Evolutionary conservation across 108 stramenopile species (phyloP).

Genomic region (Fragilariopsis cylindrus): DNA sequence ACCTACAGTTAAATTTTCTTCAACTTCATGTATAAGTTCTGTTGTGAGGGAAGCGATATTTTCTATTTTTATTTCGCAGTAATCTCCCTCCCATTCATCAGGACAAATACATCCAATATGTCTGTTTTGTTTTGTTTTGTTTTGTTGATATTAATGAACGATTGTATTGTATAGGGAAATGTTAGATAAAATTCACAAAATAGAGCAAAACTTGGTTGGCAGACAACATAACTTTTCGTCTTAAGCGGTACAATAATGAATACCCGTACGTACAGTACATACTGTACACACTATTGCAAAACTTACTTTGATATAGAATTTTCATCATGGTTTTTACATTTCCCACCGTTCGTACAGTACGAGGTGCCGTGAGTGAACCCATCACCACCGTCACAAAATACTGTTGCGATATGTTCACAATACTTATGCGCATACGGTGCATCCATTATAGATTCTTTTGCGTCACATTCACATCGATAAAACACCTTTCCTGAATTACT

Average conservation of each 20-base stretch:
- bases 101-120: slow-evolving; percentile 31
- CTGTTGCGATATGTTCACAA: slow-evolving; percentile 22
- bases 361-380: background rate
- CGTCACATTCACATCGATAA: slow-evolving; percentile 37
- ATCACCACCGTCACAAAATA: slow-evolving; percentile 25
- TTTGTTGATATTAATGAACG: background rate
- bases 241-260: too few relatives aligned
- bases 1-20: background rate
- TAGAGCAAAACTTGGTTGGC: background rate
- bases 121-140: slow-evolving; percentile 11
- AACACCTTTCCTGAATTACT: slow-evolving; percentile 10
- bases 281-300: background rate
- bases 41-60: background rate
- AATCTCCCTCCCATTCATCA: slow-evolving; percentile 26
- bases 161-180: background rate
- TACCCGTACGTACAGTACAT: too few relatives aligned
- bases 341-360: slow-evolving; percentile 34
- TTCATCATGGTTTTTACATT: slow-evolving; percentile 10
- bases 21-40: slow-evolving; percentile 6
- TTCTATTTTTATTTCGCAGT: slow-evolving; percentile 18
- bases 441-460: slow-evolving; percentile 5
- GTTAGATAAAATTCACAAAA: background rate
- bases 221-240: too few relatives aligned
- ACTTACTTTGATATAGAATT: slow-evolving; percentile 15
- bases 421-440: slow-evolving; percentile 27